Base-by-base conservation (phyloP, 176 grass and related monocot genomes). In the Aegilops umbellulata region DNA sequence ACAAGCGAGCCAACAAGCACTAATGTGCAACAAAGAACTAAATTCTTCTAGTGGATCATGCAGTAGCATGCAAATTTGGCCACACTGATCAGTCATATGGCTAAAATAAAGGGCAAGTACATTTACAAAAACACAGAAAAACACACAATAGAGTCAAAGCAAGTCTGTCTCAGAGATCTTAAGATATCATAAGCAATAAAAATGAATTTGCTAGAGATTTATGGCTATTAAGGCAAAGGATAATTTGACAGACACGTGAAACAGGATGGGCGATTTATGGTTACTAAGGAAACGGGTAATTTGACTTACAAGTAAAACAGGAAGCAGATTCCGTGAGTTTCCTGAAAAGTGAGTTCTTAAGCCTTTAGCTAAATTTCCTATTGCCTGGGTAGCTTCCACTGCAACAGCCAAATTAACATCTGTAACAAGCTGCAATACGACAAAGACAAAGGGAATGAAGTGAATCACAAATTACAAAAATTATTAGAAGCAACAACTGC, bases 391-490 rank as follows among this genome's bases (percentile, higher is more conserved):
- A 25, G 94, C 97, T 90, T 99, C 97, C 63, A 99, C 94, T 11
- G 97, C 88, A 86, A 99, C 97, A 60, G 92, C 97, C 79, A 99
- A 88, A 96, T 99, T 99, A 44, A 99, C 80, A 93, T 99, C 97
- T 80, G 89, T 96, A 58, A 92, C 81, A 55, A 99, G 97, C 94
- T 99, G 97, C 79, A 91, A 74, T 27, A 71, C 41, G 32, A 84
- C 53, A 83, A 44, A 69, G 23, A 1, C 2, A 65, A 7, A 76
- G 22, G 12, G 30, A 76, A 36, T 20, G 5, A 68, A 65, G 44
- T 82, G 39, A 87, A 76, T 76, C 79, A 87, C 57, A 64, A 75
- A 24, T 30, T 11, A 77, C 57, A 76, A 47, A 84, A 22, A 65
- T 77, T 47, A 69, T 55, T 55, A 55, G 13, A 69, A 35, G 29